Evolutionary conservation across 176 grass and related monocot genomes (phyloP).

Genomic region (Otatea glauca): DNA sequence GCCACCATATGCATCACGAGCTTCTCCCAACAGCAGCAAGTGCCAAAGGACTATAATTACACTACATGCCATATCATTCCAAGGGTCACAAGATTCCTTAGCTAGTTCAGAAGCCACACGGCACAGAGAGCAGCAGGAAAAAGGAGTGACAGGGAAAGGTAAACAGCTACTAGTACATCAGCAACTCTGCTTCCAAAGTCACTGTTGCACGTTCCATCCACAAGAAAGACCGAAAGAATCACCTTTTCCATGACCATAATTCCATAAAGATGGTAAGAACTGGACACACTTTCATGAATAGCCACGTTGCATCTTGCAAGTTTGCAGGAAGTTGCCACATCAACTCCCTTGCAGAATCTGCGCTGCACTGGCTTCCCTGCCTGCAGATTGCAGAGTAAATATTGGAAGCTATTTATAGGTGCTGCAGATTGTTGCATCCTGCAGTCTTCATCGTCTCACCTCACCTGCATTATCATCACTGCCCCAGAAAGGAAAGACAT

Average conservation of each 20-base stretch:
- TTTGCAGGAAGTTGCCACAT: not conserved
- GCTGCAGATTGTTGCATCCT: not conserved
- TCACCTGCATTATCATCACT: not conserved
- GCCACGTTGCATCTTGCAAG: not conserved
- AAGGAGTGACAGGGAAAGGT: not conserved
- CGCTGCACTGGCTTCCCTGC: not conserved
- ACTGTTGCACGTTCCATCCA: not conserved
- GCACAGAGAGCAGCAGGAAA: not conserved
- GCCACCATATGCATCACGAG: slow-evolving; percentile 44
- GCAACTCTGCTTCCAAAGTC: not conserved
- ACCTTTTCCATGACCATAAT: not conserved
- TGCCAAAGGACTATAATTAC: slow-evolving; percentile 21
- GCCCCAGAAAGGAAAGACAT: not conserved
- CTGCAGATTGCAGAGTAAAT: not conserved
- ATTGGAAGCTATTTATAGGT: not conserved
- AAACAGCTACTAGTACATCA: not conserved
- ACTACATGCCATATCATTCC: slow-evolving; percentile 36
- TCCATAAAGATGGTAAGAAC: not conserved
- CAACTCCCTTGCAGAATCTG: not conserved
- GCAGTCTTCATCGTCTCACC: not conserved
- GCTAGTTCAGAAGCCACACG: not conserved
- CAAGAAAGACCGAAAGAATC: not conserved
- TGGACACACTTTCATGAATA: not conserved
- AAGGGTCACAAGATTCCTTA: slow-evolving; percentile 45
- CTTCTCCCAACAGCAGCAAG: slow-evolving; percentile 23